Evolutionary conservation across 164 flowering plant species (phyloP).

Genomic region (Sedum album): DNA sequence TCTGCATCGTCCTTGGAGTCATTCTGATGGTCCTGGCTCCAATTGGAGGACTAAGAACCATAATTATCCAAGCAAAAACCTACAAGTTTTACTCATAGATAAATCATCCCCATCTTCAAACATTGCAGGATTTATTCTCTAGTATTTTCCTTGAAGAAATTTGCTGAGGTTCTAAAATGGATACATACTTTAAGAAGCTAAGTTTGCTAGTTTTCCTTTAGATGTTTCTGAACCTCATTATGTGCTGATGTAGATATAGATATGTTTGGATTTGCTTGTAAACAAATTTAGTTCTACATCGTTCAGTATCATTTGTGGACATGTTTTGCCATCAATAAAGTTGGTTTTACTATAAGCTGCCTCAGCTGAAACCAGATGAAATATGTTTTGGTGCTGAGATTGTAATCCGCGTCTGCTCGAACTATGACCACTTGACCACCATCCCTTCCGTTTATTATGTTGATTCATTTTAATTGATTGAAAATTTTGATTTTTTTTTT

Average conservation of each 20-base stretch:
- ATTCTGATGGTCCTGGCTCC: conserved; percentile 41
- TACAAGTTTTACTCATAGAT: conserved; percentile 36
- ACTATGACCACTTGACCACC: too few relatives aligned
- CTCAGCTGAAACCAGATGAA: too few relatives aligned
- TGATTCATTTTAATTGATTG: too few relatives aligned
- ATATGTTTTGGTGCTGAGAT: too few relatives aligned
- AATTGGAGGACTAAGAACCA: conserved; percentile 45
- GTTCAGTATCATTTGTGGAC: background rate
- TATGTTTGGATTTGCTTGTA: background rate
- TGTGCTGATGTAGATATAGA: background rate
- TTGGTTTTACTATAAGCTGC: too few relatives aligned
- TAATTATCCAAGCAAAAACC: conserved; percentile 33
- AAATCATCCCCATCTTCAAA: background rate
- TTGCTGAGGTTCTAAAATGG: background rate
- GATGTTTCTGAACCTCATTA: background rate
- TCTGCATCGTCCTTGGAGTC: conserved; percentile 44
- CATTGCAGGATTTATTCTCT: background rate
- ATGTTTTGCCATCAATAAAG: background rate
- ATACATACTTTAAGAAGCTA: background rate
- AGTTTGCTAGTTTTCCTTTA: background rate
- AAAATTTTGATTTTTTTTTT: too few relatives aligned
- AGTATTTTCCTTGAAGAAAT: background rate
- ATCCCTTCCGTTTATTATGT: too few relatives aligned
- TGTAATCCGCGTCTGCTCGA: too few relatives aligned
- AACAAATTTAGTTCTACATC: background rate